Evolutionary conservation across 805 yeast species (phyloP).

Genomic region (Tetrapisispora nanseiensis): DNA sequence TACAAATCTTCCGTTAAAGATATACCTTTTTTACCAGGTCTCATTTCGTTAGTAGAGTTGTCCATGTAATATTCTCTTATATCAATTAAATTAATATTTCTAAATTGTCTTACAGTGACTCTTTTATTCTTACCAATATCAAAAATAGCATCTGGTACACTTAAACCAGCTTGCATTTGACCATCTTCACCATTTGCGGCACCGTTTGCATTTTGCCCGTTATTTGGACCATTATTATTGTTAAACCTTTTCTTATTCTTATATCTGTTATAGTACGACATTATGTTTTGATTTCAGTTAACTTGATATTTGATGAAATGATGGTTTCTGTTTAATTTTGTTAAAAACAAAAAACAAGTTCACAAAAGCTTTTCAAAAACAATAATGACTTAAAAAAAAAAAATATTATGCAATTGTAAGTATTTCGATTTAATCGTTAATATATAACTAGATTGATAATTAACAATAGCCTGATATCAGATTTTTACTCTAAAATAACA

Average conservation of each 20-base stretch:
- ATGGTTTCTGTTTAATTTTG: too few species aligned
- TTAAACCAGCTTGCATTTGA: slow-evolving; percentile 8
- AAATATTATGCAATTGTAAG: too few species aligned
- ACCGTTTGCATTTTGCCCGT: background rate
- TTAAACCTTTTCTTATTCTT: slow-evolving; percentile 18
- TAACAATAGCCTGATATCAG: too few species aligned
- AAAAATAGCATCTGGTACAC: slow-evolving; percentile 24
- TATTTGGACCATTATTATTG: slow-evolving; percentile 1
- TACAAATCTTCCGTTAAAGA: slow-evolving; percentile 31
- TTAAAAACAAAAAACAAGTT: too few species aligned
- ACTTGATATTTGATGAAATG: too few species aligned
- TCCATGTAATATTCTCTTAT: slow-evolving; percentile 74
- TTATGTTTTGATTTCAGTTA: background rate
- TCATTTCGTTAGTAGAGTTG: slow-evolving; percentile 44
- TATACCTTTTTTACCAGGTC: slow-evolving; percentile 69
- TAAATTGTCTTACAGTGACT: slow-evolving; percentile 64
- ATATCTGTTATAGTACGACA: slow-evolving; percentile 27
- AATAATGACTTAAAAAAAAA: too few species aligned
- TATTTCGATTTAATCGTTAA: too few species aligned
- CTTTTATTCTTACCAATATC: slow-evolving; percentile 53
- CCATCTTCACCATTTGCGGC: slow-evolving; percentile 3
- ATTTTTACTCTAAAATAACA: too few species aligned
- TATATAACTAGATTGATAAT: too few species aligned
- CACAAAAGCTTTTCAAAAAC: too few species aligned
- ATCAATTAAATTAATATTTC: slow-evolving; percentile 59